phyloP scores from a whole-genome alignment of 2,329 filamentous ascomycete genomes.

The Alternaria sp. region DNA sequence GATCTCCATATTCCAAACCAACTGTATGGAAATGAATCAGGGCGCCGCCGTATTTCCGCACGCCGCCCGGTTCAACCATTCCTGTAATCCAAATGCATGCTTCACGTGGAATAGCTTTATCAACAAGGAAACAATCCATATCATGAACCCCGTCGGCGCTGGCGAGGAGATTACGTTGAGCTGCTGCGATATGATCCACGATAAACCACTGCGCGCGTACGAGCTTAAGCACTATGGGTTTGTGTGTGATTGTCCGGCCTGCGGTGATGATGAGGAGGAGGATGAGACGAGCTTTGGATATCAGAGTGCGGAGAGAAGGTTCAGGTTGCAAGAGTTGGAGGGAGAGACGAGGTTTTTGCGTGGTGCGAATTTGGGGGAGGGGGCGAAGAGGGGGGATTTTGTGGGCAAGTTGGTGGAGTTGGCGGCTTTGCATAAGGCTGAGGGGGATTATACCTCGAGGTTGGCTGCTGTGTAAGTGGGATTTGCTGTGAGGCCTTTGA shows the following conservation, averaged over 20 bases:
- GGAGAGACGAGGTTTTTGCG: conserved; percentile 35
- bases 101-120: conserved; percentile 49
- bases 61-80: conserved; percentile 54
- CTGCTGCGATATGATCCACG: conserved; percentile 50
- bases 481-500: neutral
- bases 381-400: conserved; percentile 25
- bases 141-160: conserved; percentile 43
- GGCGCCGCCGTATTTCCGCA: conserved; percentile 50
- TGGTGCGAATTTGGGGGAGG: conserved; percentile 23
- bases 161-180: conserved; percentile 53
- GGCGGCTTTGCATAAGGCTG: conserved; percentile 38
- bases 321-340: conserved; percentile 47
- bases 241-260: conserved; percentile 51
- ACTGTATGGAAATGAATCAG: conserved; percentile 50
- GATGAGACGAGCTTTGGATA: conserved; percentile 40
- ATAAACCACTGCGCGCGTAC: conserved; percentile 39
- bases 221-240: conserved; percentile 52
- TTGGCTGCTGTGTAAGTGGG: conserved; percentile 41
- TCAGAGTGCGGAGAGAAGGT: conserved; percentile 43
- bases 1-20: conserved; percentile 53
- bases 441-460: conserved; percentile 35
- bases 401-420: conserved; percentile 39
- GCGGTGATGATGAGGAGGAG: conserved; percentile 39
- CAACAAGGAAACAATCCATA: conserved; percentile 46
- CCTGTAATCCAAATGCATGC: conserved; percentile 53